Evolutionary conservation across 306 rosid genomes (phyloP), one percentile per base, ranked within the genome.

Genomic region (Comarum palustre): DNA sequence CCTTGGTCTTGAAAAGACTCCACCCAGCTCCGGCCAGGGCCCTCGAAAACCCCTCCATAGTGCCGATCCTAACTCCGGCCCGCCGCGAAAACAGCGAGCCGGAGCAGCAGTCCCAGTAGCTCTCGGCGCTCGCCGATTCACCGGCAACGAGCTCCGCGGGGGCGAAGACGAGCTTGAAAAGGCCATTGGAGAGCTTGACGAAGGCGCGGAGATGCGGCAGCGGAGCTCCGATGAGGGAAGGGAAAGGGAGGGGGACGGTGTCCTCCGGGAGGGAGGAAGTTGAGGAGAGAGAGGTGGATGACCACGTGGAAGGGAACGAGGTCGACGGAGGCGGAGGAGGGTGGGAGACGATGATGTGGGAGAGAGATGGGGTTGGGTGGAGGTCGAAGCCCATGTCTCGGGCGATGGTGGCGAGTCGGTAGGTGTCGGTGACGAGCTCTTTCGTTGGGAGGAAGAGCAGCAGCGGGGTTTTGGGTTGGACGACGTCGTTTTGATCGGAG

Each of bases 221-320:
- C 1, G 90, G 80, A 32, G 89, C 85, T 11, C 82, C 15, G 52
- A 83, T 2, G 5, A 88, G 71, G 1, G 85, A 86, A 73, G 89
- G 93, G 48, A 88, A 88, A 0, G 93, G 90, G 45, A 88, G 86
- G 0, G 90, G 89, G 79, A 88, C 90, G 68, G 85, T 82, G 63
- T 84, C 82, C 69, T 74, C 73, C 8, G 72, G 80, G 0, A 75
- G 73, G 32, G 80, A 73, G 41, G 79, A 82, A 1, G 84, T 68
- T 8, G 93, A 74, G 0, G 86, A 75, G 4, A 73, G 73, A 1
- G 90, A 74, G 0, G 86, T 71, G 8, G 79, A 78, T 1, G 88
- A 78, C 29, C 66, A 80, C 0, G 87, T 78, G 2, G 85, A 77
- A 0, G 84, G 81, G 8, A 71, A 71, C 13, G 87, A 73, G 4